phyloP scores from a whole-genome alignment of 225 moss, liverwort and hornwort species.

The Marchantia paleacea region DNA sequence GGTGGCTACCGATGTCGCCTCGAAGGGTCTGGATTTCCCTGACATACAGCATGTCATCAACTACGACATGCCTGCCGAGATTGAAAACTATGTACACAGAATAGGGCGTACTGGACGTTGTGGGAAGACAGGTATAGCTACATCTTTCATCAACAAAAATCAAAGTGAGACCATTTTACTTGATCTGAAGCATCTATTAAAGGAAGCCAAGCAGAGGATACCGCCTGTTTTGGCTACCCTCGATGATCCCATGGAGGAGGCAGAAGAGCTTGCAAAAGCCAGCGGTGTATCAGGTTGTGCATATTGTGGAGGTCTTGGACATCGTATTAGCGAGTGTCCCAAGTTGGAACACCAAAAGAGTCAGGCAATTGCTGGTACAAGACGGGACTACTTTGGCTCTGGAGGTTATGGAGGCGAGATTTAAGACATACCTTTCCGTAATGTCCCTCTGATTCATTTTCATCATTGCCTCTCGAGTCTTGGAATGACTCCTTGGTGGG shows the following conservation, averaged over 20 bases:
- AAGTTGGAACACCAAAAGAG: conserved; percentile 56
- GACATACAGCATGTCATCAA: conserved; percentile 57
- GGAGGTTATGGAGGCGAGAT: conserved; percentile 58
- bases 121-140: conserved; percentile 54
- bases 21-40: conserved; percentile 51
- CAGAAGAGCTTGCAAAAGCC: conserved; percentile 43
- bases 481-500: neutral
- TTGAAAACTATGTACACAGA: conserved; percentile 54
- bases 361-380: conserved; percentile 52
- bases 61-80: conserved; percentile 58
- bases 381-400: conserved; percentile 53
- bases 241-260: conserved; percentile 52
- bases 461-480: neutral
- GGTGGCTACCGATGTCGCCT: conserved; percentile 52
- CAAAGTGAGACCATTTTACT: conserved; percentile 51
- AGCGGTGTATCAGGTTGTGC: conserved; percentile 54
- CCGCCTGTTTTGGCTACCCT: conserved; percentile 51
- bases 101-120: conserved; percentile 54
- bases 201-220: conserved; percentile 55
- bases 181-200: conserved; percentile 51
- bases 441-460: neutral
- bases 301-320: conserved; percentile 53
- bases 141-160: conserved; percentile 57
- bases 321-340: conserved; percentile 52
- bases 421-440: neutral